Evolutionary conservation across 2,329 filamentous ascomycete genomes (phyloP).

Genomic region (Penicillium sp.): DNA sequence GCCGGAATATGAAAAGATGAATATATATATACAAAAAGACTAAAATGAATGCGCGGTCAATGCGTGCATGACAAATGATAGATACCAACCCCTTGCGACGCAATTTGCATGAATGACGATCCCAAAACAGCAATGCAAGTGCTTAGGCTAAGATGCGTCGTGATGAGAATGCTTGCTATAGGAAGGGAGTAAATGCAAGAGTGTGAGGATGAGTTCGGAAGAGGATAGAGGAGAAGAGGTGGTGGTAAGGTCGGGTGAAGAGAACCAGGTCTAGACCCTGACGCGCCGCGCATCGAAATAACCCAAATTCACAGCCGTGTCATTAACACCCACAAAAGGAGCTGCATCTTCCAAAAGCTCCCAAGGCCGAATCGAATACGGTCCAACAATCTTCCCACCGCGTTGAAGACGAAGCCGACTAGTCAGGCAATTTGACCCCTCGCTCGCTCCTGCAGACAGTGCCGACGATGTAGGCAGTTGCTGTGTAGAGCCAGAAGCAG

Average conservation of each 20-base stretch:
- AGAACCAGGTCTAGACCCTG: slow-evolving; percentile 21
- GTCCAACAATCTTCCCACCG: slow-evolving; percentile 34
- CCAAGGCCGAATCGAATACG: slow-evolving; percentile 42
- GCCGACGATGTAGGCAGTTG: slow-evolving; percentile 13
- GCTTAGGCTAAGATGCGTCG: not conserved
- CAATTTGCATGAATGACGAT: not conserved
- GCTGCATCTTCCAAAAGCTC: slow-evolving; percentile 47
- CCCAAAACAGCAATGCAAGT: not conserved
- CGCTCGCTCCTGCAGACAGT: slow-evolving; percentile 16
- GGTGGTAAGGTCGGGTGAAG: not conserved
- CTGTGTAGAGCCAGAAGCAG: slow-evolving; percentile 15
- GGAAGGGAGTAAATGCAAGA: not conserved
- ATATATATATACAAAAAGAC: not conserved
- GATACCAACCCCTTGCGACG: too few species aligned
- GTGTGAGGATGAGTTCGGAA: not conserved
- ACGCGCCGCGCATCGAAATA: slow-evolving; percentile 43
- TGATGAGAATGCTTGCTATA: not conserved
- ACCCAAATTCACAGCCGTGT: slow-evolving; percentile 44
- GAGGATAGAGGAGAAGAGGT: not conserved
- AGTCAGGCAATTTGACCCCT: slow-evolving; percentile 26
- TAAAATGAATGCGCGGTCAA: not conserved
- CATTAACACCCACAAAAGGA: slow-evolving; percentile 44
- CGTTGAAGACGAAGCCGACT: slow-evolving; percentile 40
- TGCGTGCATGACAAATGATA: not conserved
- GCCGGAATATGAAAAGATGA: not conserved